Percentiles rank a stretch among this genome's conserved stretches.
Conservation (phyloP, 805 yeast genomes). For the Wickerhamomyces alni region DNA sequence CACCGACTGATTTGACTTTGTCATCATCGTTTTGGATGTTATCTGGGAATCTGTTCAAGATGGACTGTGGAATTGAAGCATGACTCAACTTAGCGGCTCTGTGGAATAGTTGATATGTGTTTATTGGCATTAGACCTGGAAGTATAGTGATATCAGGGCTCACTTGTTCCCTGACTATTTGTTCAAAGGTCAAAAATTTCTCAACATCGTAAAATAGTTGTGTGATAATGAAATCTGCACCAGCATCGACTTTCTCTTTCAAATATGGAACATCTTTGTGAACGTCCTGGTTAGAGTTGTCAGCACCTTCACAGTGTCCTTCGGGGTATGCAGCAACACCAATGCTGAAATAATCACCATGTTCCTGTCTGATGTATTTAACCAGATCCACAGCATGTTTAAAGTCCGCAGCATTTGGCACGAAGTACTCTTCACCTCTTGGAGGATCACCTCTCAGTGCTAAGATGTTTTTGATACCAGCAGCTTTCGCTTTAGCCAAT, state of each 20-base stretch:
- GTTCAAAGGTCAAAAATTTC: constrained; percentile 64
- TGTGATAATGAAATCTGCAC: constrained; percentile 90
- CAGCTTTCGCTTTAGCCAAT: constrained; percentile 56
- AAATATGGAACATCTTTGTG: constrained; percentile 69
- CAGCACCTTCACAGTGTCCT: constrained; percentile 90
- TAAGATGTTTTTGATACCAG: constrained; percentile 83
- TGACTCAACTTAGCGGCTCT: constrained; percentile 88
- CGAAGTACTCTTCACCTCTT: constrained; percentile 60
- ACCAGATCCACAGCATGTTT: constrained; percentile 83
- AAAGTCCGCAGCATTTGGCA: constrained; percentile 38
- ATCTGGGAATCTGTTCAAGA: constrained; percentile 50
- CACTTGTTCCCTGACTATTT: constrained; percentile 36
- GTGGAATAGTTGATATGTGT: constrained; percentile 73
- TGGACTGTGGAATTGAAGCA: constrained; percentile 65
- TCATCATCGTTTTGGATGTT: constrained; percentile 65
- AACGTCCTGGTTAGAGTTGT: constrained; percentile 57
- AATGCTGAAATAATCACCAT: constrained; percentile 81
- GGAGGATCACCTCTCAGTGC: constrained; percentile 98
- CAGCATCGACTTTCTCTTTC: constrained; percentile 83
- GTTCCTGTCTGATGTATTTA: constrained; percentile 58
- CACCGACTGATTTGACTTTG: constrained; percentile 75
- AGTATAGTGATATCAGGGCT: constrained; percentile 49
- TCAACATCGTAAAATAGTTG: constrained; percentile 88
- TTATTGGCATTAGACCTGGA: constrained; percentile 91
- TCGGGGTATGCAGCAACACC: constrained; percentile 99